Conservation (phyloP, 1,284 basidiomycete species). For the Veloboletus limbatus region DNA sequence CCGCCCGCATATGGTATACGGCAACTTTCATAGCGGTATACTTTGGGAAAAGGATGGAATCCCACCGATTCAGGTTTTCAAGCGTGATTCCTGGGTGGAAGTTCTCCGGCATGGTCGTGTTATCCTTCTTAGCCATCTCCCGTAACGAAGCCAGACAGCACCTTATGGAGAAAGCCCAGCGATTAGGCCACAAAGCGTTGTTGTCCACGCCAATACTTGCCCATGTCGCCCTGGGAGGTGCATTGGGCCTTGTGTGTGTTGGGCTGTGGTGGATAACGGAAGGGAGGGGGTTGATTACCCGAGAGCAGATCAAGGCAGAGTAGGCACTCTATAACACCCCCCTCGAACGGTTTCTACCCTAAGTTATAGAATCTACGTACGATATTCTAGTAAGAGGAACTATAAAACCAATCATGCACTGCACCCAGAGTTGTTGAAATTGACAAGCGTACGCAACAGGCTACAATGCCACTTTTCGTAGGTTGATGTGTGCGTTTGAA, state of each 20-base stretch:
- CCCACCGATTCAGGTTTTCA: conserved; percentile 23
- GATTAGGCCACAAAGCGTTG: conserved; percentile 31
- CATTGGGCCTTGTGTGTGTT: conserved; percentile 40
- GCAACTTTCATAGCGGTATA: conserved; percentile 37
- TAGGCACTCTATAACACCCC: conserved; percentile 10
- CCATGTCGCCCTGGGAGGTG: conserved; percentile 43
- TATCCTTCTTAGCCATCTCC: conserved; percentile 35
- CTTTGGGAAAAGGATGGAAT: conserved; percentile 32
- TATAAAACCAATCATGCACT: no score
- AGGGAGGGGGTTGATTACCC: conserved; percentile 24
- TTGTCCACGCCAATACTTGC: conserved; percentile 33
- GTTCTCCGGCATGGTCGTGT: conserved; percentile 30
- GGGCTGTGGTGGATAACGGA: conserved; percentile 46
- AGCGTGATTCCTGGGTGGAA: conserved; percentile 34
- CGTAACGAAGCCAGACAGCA: conserved; percentile 21
- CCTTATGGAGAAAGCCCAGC: conserved; percentile 25
- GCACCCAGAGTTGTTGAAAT: no score
- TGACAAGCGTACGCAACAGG: no score
- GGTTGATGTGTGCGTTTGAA: no score
- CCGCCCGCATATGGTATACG: conserved; percentile 56
- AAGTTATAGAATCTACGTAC: no score
- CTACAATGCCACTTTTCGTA: no score
- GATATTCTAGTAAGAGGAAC: no score
- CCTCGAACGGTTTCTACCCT: not conserved
- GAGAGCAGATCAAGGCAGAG: conserved; percentile 19